Percentiles rank a stretch among this genome's conserved stretches.
Conservation (phyloP, 2,329 filamentous ascomycete species). For the Botrytis fragariae region DNA sequence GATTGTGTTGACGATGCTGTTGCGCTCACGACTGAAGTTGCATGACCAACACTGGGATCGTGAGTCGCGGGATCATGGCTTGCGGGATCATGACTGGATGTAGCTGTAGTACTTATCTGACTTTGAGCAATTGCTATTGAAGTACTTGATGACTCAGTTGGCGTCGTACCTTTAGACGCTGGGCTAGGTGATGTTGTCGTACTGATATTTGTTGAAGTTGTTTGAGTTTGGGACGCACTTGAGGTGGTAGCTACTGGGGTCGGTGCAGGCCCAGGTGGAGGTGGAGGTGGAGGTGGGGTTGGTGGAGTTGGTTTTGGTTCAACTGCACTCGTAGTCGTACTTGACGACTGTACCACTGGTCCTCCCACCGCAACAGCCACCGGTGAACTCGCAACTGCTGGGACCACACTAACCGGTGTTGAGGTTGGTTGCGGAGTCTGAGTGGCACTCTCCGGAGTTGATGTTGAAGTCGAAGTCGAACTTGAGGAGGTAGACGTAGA, state of each 20-base stretch:
- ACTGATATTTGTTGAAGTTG: not conserved
- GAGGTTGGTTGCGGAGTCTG: constrained; percentile 20
- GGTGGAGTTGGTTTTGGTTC: not conserved
- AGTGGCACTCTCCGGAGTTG: constrained; percentile 18
- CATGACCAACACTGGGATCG: constrained; percentile 20
- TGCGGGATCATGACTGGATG: constrained; percentile 11
- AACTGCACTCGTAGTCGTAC: constrained; percentile 1
- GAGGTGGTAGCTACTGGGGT: not conserved
- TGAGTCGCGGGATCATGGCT: not conserved
- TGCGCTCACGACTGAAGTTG: constrained; percentile 21
- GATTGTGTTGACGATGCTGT: constrained; percentile 22
- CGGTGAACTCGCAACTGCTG: constrained; percentile 37
- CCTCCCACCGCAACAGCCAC: constrained; percentile 16
- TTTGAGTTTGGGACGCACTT: constrained; percentile 9
- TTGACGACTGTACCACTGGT: constrained; percentile 14
- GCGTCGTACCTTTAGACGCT: constrained; percentile 32
- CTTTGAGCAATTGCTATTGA: constrained; percentile 31
- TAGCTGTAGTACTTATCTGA: constrained; percentile 27
- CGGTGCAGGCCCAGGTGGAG: not conserved
- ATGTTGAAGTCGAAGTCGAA: not conserved
- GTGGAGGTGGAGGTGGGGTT: not conserved
- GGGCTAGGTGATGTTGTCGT: constrained; percentile 21
- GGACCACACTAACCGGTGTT: constrained; percentile 46
- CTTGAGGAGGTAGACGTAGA: constrained; percentile 18
- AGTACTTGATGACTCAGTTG: constrained; percentile 32